Evolutionary conservation across 331 rosid species (phyloP).

Genomic region (Malus hybrid): DNA sequence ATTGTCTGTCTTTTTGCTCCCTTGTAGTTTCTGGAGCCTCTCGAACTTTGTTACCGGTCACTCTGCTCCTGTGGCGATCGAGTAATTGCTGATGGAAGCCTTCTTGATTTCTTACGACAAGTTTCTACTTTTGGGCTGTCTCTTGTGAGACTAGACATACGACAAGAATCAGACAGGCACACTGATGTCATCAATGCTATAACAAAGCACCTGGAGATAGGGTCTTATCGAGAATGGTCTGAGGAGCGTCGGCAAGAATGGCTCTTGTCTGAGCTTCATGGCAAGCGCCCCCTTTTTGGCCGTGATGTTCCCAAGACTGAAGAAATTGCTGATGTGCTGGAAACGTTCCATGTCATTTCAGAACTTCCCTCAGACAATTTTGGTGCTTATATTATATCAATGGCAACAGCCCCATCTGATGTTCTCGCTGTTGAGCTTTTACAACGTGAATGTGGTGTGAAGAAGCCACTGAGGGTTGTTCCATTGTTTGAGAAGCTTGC

Average conservation of each 20-base stretch:
- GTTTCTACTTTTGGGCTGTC: constrained; percentile 97
- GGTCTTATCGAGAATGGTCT: constrained; percentile 88
- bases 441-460: constrained; percentile 86
- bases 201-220: constrained; percentile 74
- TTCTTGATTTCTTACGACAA: constrained; percentile 93
- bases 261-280: constrained; percentile 85
- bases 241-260: constrained; percentile 90
- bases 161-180: constrained; percentile 98
- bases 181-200: constrained; percentile 92
- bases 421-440: constrained; percentile 96
- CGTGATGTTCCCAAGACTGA: constrained; percentile 90
- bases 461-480: constrained; percentile 80
- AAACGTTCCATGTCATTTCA: constrained; percentile 76
- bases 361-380: constrained; percentile 90
- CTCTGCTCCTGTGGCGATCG: constrained; percentile 88
- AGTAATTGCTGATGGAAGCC: constrained; percentile 93
- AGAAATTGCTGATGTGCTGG: constrained; percentile 82
- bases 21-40: constrained; percentile 85
- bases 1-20: constrained; percentile 1
- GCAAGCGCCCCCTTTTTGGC: constrained; percentile 97
- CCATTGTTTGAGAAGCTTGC: constrained; percentile 96
- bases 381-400: constrained; percentile 95
- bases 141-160: constrained; percentile 88
- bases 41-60: constrained; percentile 86
- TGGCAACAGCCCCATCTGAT: constrained; percentile 97